Evolutionary conservation across 176 grass and related monocot species (phyloP).

Genomic region (Calamus simplicifolius): DNA sequence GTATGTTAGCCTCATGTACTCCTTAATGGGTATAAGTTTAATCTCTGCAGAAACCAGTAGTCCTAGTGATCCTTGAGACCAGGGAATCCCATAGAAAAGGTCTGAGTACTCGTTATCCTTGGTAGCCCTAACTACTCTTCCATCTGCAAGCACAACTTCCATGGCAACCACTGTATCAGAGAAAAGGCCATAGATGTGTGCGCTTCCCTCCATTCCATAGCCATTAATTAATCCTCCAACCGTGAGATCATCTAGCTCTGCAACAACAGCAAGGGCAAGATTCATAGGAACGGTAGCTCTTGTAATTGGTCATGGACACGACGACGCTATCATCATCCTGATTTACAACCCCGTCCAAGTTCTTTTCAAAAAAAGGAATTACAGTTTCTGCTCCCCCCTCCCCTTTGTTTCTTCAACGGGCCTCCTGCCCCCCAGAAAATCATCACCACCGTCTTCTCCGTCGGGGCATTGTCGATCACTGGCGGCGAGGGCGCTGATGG

Average conservation of each 20-base stretch:
- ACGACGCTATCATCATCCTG: too few relatives aligned
- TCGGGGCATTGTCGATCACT: too few relatives aligned
- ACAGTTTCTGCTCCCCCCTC: too few relatives aligned
- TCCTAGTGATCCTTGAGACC: conserved; percentile 86
- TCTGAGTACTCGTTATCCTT: conserved; percentile 91
- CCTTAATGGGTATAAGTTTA: conserved; percentile 81
- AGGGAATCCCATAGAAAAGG: conserved; percentile 86
- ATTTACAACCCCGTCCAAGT: too few relatives aligned
- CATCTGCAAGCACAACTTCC: conserved; percentile 78
- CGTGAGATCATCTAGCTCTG: conserved; percentile 93
- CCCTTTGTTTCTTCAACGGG: too few relatives aligned
- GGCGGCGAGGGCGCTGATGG: too few relatives aligned
- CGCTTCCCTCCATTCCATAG: conserved; percentile 92
- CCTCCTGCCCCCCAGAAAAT: too few relatives aligned
- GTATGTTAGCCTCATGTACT: conserved; percentile 89
- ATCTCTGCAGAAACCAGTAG: conserved; percentile 87
- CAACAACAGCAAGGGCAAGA: conserved; percentile 61
- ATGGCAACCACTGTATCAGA: conserved; percentile 75
- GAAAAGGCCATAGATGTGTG: conserved; percentile 88
- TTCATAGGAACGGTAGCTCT: conserved; percentile 77
- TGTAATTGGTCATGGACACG: too few relatives aligned
- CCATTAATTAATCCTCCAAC: conserved; percentile 90
- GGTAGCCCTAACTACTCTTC: conserved; percentile 65
- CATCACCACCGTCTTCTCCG: too few relatives aligned
- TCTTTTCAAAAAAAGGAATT: too few relatives aligned